Conservation (phyloP, 2,329 filamentous ascomycete species). For the Kalmusia sp. region DNA sequence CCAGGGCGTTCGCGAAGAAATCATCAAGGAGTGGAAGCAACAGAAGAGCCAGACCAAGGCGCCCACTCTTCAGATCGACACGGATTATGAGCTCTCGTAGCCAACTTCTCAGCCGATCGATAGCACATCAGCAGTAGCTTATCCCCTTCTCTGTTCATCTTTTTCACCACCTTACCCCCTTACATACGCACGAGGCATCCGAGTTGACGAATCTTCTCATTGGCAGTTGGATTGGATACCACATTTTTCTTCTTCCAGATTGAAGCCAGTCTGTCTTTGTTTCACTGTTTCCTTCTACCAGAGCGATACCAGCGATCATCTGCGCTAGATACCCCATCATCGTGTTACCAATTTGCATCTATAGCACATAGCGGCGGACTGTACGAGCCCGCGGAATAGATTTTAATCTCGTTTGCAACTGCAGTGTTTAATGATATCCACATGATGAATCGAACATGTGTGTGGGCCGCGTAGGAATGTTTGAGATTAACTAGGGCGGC, state of each 20-base stretch:
- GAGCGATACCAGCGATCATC: conserved; percentile 9
- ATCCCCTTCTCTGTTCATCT: conserved; percentile 34
- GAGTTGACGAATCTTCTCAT: conserved; percentile 20
- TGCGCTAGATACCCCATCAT: conserved; percentile 17
- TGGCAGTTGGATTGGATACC: conserved; percentile 8
- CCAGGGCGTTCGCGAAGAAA: conserved; percentile 79
- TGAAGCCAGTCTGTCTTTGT: neutral
- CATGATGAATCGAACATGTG: neutral
- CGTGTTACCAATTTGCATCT: conserved; percentile 12
- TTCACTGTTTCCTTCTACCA: conserved; percentile 9
- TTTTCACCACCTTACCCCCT: conserved; percentile 15
- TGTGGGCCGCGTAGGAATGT: neutral
- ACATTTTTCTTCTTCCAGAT: neutral
- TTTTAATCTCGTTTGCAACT: conserved; percentile 13
- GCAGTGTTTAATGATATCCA: neutral
- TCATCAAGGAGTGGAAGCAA: conserved; percentile 73
- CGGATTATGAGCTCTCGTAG: conserved; percentile 39
- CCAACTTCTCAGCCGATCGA: neutral
- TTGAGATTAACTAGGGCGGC: conserved; percentile 7
- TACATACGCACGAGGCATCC: conserved; percentile 27
- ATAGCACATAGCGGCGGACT: conserved; percentile 7
- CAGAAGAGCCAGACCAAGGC: conserved; percentile 45
- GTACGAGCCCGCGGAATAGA: conserved; percentile 5
- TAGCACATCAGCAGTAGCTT: neutral
- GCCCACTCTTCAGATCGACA: conserved; percentile 48